These are phyloP conservation scores for Entelexis paramagnoliae DNA, from an alignment of 1,139 yeast species.

Conservation along the genomic window DNA sequence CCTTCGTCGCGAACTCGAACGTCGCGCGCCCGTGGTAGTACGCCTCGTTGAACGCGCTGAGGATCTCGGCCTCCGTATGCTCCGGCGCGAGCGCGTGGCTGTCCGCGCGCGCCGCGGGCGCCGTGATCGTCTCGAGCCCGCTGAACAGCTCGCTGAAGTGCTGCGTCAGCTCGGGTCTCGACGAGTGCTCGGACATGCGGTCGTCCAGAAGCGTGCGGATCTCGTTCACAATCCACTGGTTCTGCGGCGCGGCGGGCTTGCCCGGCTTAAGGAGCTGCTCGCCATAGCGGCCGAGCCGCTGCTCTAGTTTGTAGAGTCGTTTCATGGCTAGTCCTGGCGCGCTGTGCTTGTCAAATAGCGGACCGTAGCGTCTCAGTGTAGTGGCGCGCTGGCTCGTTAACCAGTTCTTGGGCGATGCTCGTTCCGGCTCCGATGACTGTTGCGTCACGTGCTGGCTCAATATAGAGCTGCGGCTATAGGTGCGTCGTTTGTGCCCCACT, in stretches of 20 bases:
- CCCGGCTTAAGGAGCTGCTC: conserved; percentile 12
- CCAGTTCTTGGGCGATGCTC: background rate
- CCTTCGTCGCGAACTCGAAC: conserved; percentile 13
- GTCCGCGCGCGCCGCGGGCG: background rate
- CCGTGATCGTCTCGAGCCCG: conserved; percentile 17
- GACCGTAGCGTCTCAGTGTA: background rate
- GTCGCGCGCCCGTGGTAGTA: conserved; percentile 19
- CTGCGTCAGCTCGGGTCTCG: conserved; percentile 17
- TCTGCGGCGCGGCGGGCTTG: conserved; percentile 3
- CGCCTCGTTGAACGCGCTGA: conserved; percentile 14
- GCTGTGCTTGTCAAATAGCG: background rate
- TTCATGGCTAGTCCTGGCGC: conserved; percentile 4
- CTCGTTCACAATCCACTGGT: conserved; percentile 16
- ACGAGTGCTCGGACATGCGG: conserved; percentile 17
- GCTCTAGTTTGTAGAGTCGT: conserved; percentile 13
- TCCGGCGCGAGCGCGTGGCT: conserved; percentile 13
- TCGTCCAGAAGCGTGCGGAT: conserved; percentile 18
- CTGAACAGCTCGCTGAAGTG: conserved; percentile 20
- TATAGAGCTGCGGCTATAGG: background rate
- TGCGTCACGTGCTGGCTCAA: background rate
- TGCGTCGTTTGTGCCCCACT: no score
- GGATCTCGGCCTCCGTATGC: conserved; percentile 13
- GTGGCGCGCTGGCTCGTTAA: background rate
- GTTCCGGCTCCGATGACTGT: background rate
- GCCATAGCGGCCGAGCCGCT: conserved; percentile 17